Percentiles rank a stretch among this genome's conserved stretches.
Conservation (phyloP, 2,329 filamentous ascomycete species). For the Pezicula rhizophila region DNA sequence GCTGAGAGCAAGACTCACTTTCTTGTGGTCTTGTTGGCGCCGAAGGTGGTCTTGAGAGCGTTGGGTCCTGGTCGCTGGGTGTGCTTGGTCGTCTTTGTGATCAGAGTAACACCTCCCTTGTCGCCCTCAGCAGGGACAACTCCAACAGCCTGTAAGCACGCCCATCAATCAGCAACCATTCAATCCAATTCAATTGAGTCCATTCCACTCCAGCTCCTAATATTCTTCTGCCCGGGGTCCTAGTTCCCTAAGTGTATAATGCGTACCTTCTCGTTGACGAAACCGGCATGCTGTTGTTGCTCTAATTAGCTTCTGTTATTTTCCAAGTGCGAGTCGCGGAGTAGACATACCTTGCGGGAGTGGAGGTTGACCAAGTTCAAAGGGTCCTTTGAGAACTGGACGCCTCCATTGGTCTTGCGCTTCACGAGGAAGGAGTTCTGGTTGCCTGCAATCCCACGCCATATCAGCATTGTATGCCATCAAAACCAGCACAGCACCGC, state of each 20-base stretch:
- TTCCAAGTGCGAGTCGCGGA: not conserved
- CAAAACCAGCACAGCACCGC: too few relatives aligned
- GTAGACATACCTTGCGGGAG: constrained; percentile 69
- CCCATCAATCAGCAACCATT: constrained; percentile 14
- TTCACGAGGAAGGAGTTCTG: constrained; percentile 91
- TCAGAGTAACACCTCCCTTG: constrained; percentile 74
- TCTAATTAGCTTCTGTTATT: constrained; percentile 8
- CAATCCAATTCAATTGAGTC: not conserved
- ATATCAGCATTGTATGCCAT: constrained; percentile 9
- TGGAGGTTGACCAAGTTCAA: constrained; percentile 90
- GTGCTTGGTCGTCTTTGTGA: constrained; percentile 76
- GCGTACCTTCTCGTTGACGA: constrained; percentile 85
- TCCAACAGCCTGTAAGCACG: constrained; percentile 60
- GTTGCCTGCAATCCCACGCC: constrained; percentile 51
- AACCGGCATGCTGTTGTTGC: constrained; percentile 70
- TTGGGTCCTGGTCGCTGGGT: constrained; percentile 67
- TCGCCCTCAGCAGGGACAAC: constrained; percentile 56
- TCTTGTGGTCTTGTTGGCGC: constrained; percentile 66
- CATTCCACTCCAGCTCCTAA: not conserved
- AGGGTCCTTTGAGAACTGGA: constrained; percentile 89
- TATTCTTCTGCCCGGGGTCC: not conserved
- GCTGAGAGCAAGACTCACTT: constrained; percentile 54
- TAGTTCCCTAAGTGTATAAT: constrained; percentile 3
- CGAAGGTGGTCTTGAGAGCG: constrained; percentile 61
- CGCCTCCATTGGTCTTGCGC: constrained; percentile 71